These are phyloP conservation scores for Pezicula neosporulosa DNA, from an alignment of 2,329 filamentous ascomycete species.

Conservation along the genomic window DNA sequence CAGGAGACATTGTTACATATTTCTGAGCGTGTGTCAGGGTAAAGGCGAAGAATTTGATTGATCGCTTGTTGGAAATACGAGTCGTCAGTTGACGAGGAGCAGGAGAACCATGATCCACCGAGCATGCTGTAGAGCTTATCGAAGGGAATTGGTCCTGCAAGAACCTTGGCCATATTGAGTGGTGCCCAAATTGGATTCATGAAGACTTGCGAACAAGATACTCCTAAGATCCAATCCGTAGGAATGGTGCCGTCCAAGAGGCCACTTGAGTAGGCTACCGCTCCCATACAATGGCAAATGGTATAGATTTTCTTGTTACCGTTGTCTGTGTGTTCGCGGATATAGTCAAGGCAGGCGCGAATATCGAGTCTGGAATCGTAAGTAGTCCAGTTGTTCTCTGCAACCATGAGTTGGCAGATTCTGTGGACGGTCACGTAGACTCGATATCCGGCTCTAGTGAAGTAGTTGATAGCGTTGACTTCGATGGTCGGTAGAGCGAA, in stretches of 20 bases:
- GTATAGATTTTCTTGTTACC: constrained; percentile 46
- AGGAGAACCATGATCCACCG: constrained; percentile 53
- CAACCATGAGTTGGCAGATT: constrained; percentile 49
- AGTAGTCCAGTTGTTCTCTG: constrained; percentile 52
- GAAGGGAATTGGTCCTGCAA: constrained; percentile 41
- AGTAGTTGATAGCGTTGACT: constrained; percentile 62
- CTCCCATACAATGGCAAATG: constrained; percentile 61
- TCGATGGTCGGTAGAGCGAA: constrained; percentile 59
- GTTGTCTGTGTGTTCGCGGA: constrained; percentile 34
- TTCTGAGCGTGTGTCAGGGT: constrained; percentile 51
- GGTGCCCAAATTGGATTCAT: constrained; percentile 58
- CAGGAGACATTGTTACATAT: constrained; percentile 59
- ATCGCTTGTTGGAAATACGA: constrained; percentile 45
- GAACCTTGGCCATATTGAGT: constrained; percentile 54
- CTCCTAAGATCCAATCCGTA: constrained; percentile 50
- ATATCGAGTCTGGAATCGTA: constrained; percentile 59
- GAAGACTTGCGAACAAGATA: constrained; percentile 59
- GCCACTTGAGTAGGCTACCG: constrained; percentile 54
- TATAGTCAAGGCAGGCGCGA: constrained; percentile 48
- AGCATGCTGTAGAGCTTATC: constrained; percentile 45
- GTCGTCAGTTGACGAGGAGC: constrained; percentile 43
- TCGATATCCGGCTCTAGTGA: constrained; percentile 56
- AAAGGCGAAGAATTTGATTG: constrained; percentile 55
- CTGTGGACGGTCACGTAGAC: constrained; percentile 56
- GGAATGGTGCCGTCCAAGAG: constrained; percentile 60